Evolutionary conservation across 371 early-diverging fungal genomes (phyloP).

Genomic region (Rozella allomycis): DNA sequence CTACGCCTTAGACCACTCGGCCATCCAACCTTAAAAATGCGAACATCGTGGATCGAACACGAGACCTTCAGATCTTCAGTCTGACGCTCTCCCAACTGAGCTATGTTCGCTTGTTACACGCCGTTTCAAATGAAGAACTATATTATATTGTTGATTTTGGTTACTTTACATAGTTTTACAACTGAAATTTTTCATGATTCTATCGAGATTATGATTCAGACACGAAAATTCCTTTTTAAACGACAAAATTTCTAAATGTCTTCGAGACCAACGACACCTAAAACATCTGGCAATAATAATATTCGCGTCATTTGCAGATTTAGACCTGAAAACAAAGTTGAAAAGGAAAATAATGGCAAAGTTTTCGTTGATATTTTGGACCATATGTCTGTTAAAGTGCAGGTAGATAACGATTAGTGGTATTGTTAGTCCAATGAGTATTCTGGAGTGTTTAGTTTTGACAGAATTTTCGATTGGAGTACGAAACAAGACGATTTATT

Average conservation of each 20-base stretch:
- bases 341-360: conserved; percentile 67
- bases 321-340: conserved; percentile 78
- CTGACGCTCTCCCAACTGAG: conserved; percentile 31
- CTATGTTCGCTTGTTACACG: too few species aligned
- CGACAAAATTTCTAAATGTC: neutral
- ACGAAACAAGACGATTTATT: conserved; percentile 63
- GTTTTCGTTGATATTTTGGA: conserved; percentile 60
- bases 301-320: conserved; percentile 93
- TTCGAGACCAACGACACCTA: neutral
- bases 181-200: too few species aligned
- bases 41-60: conserved; percentile 15
- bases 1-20: too few species aligned
- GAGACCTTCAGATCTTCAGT: conserved; percentile 28
- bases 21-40: too few species aligned
- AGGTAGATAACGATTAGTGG: conserved; percentile 8
- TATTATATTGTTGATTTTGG: too few species aligned
- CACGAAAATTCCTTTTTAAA: too few species aligned
- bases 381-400: conserved; percentile 44
- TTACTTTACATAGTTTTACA: too few species aligned
- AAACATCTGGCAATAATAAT: conserved; percentile 20
- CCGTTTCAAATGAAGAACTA: too few species aligned
- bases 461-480: conserved; percentile 61
- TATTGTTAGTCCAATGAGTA: conserved; percentile 76
- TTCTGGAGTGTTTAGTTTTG: conserved; percentile 61
- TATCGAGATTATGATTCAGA: too few species aligned